Evolutionary conservation across 2,329 filamentous ascomycete species (phyloP).

Genomic region (Colletotrichum sp.): DNA sequence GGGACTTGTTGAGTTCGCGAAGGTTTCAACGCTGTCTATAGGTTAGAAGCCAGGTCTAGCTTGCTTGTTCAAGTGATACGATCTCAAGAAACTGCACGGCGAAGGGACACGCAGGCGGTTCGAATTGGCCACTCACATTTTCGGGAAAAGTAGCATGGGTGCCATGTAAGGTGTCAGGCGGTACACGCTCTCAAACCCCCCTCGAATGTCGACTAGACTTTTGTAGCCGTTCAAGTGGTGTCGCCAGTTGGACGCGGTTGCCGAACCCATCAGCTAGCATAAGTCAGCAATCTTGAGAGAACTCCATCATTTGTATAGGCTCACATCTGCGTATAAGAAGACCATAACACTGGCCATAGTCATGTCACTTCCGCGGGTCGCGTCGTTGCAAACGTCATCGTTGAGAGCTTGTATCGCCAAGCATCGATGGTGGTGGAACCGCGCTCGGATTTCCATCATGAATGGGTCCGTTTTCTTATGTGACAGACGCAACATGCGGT

Average conservation of each 20-base stretch:
- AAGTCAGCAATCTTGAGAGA: not conserved
- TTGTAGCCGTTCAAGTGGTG: conserved; percentile 32
- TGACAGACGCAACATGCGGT: conserved; percentile 32
- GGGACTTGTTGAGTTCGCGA: conserved; percentile 41
- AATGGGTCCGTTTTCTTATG: conserved; percentile 6
- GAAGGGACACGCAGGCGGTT: not conserved
- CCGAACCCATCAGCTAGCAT: conserved; percentile 26
- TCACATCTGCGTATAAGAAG: conserved; percentile 8
- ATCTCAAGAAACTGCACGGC: fast-evolving
- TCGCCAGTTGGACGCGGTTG: conserved; percentile 36
- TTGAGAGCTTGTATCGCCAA: conserved; percentile 34
- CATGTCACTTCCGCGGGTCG: conserved; percentile 7
- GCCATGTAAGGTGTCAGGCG: not conserved
- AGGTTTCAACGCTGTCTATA: conserved; percentile 31
- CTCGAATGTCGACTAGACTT: conserved; percentile 10
- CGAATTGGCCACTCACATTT: not conserved
- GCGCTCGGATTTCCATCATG: conserved; percentile 24
- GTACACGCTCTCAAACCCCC: not conserved
- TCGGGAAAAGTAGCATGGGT: not conserved
- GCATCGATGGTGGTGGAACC: conserved; percentile 34
- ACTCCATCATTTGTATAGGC: not conserved
- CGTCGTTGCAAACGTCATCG: conserved; percentile 25
- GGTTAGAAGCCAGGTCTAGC: not conserved
- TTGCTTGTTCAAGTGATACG: not conserved
- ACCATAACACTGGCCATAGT: conserved; percentile 3